phyloP scores from a whole-genome alignment of 2,329 filamentous ascomycete genomes.

The Hysterium pulicare region DNA sequence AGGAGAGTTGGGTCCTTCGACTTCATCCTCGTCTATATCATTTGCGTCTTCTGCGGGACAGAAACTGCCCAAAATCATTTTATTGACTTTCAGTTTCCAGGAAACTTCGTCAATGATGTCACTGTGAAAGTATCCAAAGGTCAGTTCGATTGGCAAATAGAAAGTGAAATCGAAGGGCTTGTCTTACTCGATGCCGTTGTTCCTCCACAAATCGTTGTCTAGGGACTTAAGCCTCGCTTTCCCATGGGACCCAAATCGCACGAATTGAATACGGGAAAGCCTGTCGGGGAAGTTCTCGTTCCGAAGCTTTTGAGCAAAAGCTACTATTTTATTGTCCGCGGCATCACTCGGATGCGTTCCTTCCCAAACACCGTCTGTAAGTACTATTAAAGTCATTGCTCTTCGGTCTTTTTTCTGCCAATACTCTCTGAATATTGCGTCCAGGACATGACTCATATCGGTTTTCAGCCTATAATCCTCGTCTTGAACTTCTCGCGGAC shows the following conservation, averaged over 20 bases:
- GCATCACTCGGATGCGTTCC: not conserved
- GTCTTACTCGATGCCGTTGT: constrained; percentile 5
- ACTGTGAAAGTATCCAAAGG: constrained; percentile 3
- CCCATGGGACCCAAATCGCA: constrained; percentile 12
- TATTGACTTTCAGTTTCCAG: constrained; percentile 13
- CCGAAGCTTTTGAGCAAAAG: constrained; percentile 2
- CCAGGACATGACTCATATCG: constrained; percentile 3
- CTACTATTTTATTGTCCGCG: constrained; percentile 7
- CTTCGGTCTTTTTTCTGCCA: not conserved
- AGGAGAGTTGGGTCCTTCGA: too few relatives aligned
- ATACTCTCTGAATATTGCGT: constrained; percentile 6
- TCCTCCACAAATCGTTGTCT: constrained; percentile 4
- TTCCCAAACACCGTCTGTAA: constrained; percentile 20
- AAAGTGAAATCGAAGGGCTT: not conserved
- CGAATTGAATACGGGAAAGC: constrained; percentile 15
- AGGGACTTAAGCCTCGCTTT: constrained; percentile 4
- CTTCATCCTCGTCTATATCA: too few relatives aligned
- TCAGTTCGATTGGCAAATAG: not conserved
- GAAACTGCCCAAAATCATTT: constrained; percentile 17
- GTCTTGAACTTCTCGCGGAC: not conserved
- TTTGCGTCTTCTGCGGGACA: too few relatives aligned
- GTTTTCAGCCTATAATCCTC: not conserved
- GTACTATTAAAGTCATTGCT: constrained; percentile 12
- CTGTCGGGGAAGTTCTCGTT: constrained; percentile 4
- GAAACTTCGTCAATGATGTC: constrained; percentile 17